These are phyloP conservation scores for Zymoseptoria pseudotritici DNA, from an alignment of 2,329 filamentous ascomycete genomes.

Conservation along the genomic window DNA sequence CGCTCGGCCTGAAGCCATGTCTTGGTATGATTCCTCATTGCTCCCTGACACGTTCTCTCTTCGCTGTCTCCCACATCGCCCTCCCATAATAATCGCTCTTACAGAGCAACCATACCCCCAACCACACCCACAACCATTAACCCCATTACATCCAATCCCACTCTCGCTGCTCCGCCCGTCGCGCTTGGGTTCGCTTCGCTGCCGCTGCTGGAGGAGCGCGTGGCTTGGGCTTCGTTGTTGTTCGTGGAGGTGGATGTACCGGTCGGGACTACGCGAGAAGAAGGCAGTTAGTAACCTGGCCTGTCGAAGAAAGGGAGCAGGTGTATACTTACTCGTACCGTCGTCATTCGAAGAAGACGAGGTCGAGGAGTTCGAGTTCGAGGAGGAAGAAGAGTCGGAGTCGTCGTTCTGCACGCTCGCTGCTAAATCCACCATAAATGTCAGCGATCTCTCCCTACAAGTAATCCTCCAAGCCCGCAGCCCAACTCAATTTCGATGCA, in stretches of 20 bases:
- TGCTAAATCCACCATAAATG: not conserved
- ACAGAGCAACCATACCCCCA: slow-evolving; percentile 21
- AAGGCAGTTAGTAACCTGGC: slow-evolving; percentile 6
- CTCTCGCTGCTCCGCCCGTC: slow-evolving; percentile 17
- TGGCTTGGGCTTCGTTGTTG: slow-evolving; percentile 1
- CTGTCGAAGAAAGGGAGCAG: too few species aligned
- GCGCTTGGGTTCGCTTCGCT: not conserved
- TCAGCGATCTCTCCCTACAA: not conserved
- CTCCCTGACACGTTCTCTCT: not conserved
- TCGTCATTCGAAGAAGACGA: slow-evolving; percentile 1
- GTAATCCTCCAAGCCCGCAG: not conserved
- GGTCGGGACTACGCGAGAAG: slow-evolving; percentile 5
- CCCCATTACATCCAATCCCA: slow-evolving; percentile 21
- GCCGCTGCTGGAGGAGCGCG: slow-evolving; percentile 7
- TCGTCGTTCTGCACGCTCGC: slow-evolving; percentile 1
- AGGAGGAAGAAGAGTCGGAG: slow-evolving; percentile 6
- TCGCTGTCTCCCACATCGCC: not conserved
- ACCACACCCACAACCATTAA: slow-evolving; percentile 20
- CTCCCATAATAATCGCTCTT: not conserved
- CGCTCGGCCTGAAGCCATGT: not conserved
- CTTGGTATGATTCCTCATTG: not conserved
- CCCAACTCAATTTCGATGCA: not conserved
- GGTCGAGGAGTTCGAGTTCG: too few species aligned
- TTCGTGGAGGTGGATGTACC: not conserved
- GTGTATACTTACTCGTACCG: not conserved